phyloP scores from a whole-genome alignment of 768 basidiomycete genomes.

The Vararia minispora region DNA sequence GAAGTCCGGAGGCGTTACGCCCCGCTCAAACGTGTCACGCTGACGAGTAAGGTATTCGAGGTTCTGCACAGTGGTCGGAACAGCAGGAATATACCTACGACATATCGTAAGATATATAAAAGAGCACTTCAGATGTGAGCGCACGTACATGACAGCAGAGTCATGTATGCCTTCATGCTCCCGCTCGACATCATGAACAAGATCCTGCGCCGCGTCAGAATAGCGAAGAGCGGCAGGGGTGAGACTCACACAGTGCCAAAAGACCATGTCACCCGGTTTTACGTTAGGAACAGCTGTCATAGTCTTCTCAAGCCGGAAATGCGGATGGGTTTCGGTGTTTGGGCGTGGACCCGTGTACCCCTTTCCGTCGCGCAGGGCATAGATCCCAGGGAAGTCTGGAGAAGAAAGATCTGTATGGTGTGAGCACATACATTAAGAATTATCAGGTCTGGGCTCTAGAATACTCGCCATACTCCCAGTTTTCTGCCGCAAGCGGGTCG shows the following conservation, averaged over 20 bases:
- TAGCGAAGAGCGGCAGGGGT: background rate
- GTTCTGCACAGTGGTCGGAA: constrained; percentile 17
- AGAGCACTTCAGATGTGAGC: too few species aligned
- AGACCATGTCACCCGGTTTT: constrained; percentile 26
- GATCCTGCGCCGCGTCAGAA: constrained; percentile 4
- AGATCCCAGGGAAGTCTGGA: constrained; percentile 15
- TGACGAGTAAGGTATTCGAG: constrained; percentile 21
- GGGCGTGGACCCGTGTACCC: constrained; percentile 9
- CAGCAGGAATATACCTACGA: constrained; percentile 21
- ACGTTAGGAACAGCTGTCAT: constrained; percentile 24
- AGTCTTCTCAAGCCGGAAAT: constrained; percentile 21
- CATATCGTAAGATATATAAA: too few species aligned
- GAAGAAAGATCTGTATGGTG: constrained; percentile 7
- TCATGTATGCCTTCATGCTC: constrained; percentile 10
- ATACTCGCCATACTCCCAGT: constrained; percentile 13
- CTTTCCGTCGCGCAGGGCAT: background rate
- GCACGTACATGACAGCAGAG: constrained; percentile 14
- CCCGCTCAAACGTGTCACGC: constrained; percentile 19
- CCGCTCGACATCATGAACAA: constrained; percentile 16
- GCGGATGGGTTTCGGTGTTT: constrained; percentile 23
- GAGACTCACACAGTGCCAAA: constrained; percentile 21
- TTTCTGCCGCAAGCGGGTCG: constrained; percentile 11
- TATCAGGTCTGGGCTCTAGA: background rate
- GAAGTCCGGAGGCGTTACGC: constrained; percentile 25
- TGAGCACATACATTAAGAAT: background rate